Percentiles rank a stretch among this genome's conserved stretches.
Conservation (phyloP, 805 yeast genomes). For the Yamadazyma tumulicola region DNA sequence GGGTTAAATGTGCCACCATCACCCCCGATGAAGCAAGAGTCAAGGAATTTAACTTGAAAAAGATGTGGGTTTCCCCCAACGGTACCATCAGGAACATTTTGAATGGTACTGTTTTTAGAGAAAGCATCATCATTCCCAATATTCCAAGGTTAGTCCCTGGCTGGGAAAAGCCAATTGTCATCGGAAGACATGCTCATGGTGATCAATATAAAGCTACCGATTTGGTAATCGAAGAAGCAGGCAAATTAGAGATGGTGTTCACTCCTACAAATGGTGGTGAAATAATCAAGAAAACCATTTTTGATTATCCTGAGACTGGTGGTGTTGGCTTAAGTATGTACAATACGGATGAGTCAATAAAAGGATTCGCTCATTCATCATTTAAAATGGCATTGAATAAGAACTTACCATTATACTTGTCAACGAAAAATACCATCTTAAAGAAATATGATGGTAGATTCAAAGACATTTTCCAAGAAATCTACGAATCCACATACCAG, state of each 20-base stretch:
- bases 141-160: slow-evolving; percentile 75
- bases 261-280: slow-evolving; percentile 60
- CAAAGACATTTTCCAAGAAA: slow-evolving; percentile 71
- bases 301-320: slow-evolving; percentile 62
- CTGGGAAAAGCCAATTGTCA: slow-evolving; percentile 80
- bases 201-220: slow-evolving; percentile 85
- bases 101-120: slow-evolving; percentile 83
- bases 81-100: slow-evolving; percentile 80
- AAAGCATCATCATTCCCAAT: slow-evolving; percentile 74
- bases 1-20: slow-evolving; percentile 81
- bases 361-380: slow-evolving; percentile 76
- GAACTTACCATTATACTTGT: slow-evolving; percentile 60
- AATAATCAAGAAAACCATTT: slow-evolving; percentile 49
- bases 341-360: slow-evolving; percentile 75
- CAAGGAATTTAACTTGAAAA: slow-evolving; percentile 64
- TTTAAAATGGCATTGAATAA: slow-evolving; percentile 69
- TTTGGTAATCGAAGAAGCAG: slow-evolving; percentile 61
- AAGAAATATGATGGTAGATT: slow-evolving; percentile 81
- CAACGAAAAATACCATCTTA: slow-evolving; percentile 78
- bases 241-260: slow-evolving; percentile 62
- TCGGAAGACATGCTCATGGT: slow-evolving; percentile 84
- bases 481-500: slow-evolving; percentile 59
- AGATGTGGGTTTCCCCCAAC: slow-evolving; percentile 86
- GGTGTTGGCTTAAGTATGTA: slow-evolving; percentile 84
- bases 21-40: slow-evolving; percentile 83